Evolutionary conservation across 2,329 filamentous ascomycete species (phyloP).

Genomic region (Pyrenophora teres): DNA sequence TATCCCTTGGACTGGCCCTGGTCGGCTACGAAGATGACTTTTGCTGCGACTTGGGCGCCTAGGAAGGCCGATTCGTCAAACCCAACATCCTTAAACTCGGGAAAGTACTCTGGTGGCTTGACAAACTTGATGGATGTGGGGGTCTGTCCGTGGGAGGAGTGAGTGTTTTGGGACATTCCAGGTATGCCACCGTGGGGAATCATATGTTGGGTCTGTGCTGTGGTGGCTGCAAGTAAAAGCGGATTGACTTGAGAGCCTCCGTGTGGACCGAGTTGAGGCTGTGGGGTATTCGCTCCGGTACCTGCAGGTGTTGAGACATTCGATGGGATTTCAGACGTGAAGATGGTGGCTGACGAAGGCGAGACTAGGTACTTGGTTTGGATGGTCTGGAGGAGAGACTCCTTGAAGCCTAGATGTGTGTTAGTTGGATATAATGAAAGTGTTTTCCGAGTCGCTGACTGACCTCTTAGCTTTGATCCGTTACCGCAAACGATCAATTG

Average conservation of each 20-base stretch:
- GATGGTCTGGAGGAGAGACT: slow-evolving; percentile 81
- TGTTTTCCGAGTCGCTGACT: slow-evolving; percentile 11
- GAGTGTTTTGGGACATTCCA: slow-evolving; percentile 54
- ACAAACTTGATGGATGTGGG: slow-evolving; percentile 83
- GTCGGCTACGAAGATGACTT: slow-evolving; percentile 72
- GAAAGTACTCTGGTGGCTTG: slow-evolving; percentile 80
- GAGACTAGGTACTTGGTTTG: slow-evolving; percentile 85
- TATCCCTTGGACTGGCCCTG: slow-evolving; percentile 70
- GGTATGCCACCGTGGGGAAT: slow-evolving; percentile 46
- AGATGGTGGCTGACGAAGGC: slow-evolving; percentile 91
- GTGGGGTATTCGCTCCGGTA: slow-evolving; percentile 90
- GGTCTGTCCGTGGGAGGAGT: slow-evolving; percentile 71
- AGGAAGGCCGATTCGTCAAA: slow-evolving; percentile 85
- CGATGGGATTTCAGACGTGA: slow-evolving; percentile 94
- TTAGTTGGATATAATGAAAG: slow-evolving; percentile 36
- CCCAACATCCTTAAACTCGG: slow-evolving; percentile 80
- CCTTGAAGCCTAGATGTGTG: slow-evolving; percentile 70
- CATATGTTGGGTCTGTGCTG: slow-evolving; percentile 63
- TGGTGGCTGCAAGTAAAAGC: slow-evolving; percentile 87
- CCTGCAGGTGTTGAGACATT: slow-evolving; percentile 89
- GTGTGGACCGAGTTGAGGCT: slow-evolving; percentile 57
- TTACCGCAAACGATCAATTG: slow-evolving; percentile 90
- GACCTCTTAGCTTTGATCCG: slow-evolving; percentile 69
- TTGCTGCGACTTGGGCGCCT: slow-evolving; percentile 83
- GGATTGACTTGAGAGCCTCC: slow-evolving; percentile 74